These are phyloP conservation scores for Boeremia lycopersici DNA, from an alignment of 2,329 filamentous ascomycete species.

Conservation along the genomic window DNA sequence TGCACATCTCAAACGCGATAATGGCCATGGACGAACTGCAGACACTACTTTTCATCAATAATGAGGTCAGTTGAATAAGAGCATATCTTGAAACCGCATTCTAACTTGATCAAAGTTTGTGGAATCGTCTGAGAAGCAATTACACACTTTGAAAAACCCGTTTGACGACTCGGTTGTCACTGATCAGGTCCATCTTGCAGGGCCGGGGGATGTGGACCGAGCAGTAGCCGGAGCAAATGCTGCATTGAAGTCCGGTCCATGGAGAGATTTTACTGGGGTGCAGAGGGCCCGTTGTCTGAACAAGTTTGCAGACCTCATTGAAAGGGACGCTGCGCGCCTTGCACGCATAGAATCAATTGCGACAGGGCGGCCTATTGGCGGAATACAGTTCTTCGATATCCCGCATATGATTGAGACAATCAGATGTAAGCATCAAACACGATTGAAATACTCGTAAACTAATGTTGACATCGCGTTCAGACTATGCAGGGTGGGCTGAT, in stretches of 20 bases:
- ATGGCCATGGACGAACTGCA: not conserved
- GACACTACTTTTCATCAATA: not conserved
- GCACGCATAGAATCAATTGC: not conserved
- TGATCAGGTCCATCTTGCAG: not conserved
- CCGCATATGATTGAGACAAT: not conserved
- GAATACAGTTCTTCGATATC: not conserved
- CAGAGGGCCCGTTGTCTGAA: not conserved
- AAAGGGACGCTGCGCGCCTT: not conserved
- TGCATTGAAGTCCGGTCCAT: not conserved
- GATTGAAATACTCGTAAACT: not conserved
- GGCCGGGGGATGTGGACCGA: not conserved
- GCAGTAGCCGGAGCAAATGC: not conserved
- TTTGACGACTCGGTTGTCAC: not conserved
- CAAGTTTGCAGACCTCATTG: not conserved
- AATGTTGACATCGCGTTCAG: not conserved
- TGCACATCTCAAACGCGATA: too few relatives aligned
- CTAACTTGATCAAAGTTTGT: not conserved
- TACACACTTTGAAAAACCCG: not conserved
- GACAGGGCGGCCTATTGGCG: not conserved
- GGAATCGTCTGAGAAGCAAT: not conserved
- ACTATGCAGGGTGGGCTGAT: conserved; percentile 60
- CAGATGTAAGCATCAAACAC: not conserved
- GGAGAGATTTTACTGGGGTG: not conserved
- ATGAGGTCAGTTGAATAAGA: not conserved
- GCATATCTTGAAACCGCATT: too few relatives aligned